These are phyloP conservation scores for Fraxinus velutina DNA, from an alignment of 305 asterid species.

Conservation along the genomic window DNA sequence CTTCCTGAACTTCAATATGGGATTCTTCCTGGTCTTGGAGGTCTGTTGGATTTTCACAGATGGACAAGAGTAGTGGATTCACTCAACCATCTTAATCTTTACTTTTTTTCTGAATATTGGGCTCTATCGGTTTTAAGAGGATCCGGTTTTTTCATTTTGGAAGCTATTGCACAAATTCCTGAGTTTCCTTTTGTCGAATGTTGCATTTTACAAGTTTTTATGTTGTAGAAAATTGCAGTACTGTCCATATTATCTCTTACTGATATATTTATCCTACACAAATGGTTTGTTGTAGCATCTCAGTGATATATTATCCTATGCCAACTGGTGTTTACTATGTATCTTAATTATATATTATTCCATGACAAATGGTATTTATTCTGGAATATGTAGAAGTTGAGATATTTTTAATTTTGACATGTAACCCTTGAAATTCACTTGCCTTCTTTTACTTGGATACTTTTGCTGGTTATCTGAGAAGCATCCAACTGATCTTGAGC, in stretches of 20 bases:
- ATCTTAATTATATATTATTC: neutral
- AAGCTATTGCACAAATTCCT: neutral
- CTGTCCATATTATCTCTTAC: neutral
- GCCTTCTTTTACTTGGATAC: neutral
- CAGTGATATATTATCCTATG: neutral
- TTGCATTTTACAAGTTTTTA: neutral
- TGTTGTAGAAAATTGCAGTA: neutral
- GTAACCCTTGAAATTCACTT: neutral
- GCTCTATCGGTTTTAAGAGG: neutral
- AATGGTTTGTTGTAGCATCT: neutral
- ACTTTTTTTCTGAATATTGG: neutral
- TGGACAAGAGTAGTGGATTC: neutral
- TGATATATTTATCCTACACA: neutral
- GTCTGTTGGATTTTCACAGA: constrained; percentile 25
- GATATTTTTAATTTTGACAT: neutral
- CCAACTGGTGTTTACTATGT: neutral
- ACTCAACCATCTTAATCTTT: neutral
- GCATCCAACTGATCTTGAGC: neutral
- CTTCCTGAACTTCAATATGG: constrained; percentile 65
- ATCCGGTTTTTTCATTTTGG: neutral
- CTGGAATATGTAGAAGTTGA: neutral
- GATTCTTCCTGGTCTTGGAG: constrained; percentile 62
- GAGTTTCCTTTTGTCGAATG: neutral
- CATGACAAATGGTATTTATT: neutral
- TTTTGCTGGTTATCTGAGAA: neutral